Evolutionary conservation across 2,329 filamentous ascomycete species (phyloP).

Genomic region (Arthrobotrys sphaeroides): DNA sequence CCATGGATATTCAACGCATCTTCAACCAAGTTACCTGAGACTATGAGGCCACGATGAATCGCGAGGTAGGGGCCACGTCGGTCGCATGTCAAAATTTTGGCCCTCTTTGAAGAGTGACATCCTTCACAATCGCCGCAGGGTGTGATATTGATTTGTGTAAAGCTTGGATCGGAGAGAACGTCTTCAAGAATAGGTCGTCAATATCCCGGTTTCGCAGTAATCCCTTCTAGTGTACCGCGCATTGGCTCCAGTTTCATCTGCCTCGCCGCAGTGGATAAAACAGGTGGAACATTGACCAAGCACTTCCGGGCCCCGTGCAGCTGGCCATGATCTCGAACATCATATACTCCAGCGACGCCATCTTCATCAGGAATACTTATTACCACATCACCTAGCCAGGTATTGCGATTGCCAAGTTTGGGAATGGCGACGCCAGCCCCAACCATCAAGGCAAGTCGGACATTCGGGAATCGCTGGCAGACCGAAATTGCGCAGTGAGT

Average conservation of each 20-base stretch:
- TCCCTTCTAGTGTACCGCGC: neutral
- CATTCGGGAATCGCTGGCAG: neutral
- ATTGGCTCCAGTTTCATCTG: neutral
- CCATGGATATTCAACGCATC: too few species aligned
- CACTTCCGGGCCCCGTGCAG: neutral
- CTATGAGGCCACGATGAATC: neutral
- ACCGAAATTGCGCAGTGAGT: neutral
- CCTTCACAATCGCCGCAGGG: neutral
- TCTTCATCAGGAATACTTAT: neutral
- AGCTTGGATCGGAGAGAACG: neutral
- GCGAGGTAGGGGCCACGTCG: neutral
- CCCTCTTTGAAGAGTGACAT: neutral
- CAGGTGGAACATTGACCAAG: neutral
- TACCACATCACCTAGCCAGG: conserved; percentile 1
- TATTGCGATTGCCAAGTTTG: neutral
- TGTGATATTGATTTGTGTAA: neutral
- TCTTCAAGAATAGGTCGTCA: neutral
- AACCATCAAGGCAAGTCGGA: conserved; percentile 26
- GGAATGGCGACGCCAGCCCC: conserved; percentile 11
- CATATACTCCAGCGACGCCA: neutral
- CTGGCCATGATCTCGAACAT: neutral
- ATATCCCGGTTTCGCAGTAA: neutral
- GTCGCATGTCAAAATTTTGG: neutral
- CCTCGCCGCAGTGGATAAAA: neutral
- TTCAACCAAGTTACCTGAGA: neutral